Percentiles rank a stretch among this genome's conserved stretches.
Conservation (phyloP, 108 stramenopile genomes). For the Nitzschia palea region DNA sequence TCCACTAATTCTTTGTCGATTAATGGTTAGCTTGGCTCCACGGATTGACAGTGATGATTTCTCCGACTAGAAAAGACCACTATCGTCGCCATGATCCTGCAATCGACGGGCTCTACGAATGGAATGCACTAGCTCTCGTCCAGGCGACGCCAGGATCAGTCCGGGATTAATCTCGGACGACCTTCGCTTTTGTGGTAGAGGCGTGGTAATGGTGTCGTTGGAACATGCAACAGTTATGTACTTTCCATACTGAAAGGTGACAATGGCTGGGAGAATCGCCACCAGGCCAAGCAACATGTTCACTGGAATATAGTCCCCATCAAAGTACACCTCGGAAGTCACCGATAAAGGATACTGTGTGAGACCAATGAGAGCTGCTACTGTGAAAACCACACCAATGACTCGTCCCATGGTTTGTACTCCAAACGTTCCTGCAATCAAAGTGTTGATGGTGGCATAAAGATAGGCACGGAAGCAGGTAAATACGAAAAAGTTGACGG, state of each 20-base stretch:
- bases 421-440: constrained; percentile 12
- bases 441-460: constrained; percentile 12
- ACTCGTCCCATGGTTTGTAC: constrained; percentile 24
- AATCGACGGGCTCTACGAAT: neutral
- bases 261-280: neutral
- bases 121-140: neutral
- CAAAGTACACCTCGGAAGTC: neutral
- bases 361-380: constrained; percentile 3
- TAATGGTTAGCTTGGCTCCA: too few species aligned
- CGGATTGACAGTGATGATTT: too few species aligned
- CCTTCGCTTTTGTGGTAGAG: neutral
- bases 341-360: constrained; percentile 13
- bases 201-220: neutral
- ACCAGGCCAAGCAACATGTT: neutral
- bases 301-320: constrained; percentile 1
- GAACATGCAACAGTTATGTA: neutral
- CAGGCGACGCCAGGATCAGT: neutral
- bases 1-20: too few species aligned
- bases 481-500: constrained; percentile 8
- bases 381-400: constrained; percentile 12
- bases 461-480: constrained; percentile 22
- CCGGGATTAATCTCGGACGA: neutral
- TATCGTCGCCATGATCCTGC: neutral
- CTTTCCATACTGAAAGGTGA: neutral
- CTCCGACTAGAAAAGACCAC: neutral